Conservation (phyloP, 345 rosid species). For the Bruguiera sexangula region DNA sequence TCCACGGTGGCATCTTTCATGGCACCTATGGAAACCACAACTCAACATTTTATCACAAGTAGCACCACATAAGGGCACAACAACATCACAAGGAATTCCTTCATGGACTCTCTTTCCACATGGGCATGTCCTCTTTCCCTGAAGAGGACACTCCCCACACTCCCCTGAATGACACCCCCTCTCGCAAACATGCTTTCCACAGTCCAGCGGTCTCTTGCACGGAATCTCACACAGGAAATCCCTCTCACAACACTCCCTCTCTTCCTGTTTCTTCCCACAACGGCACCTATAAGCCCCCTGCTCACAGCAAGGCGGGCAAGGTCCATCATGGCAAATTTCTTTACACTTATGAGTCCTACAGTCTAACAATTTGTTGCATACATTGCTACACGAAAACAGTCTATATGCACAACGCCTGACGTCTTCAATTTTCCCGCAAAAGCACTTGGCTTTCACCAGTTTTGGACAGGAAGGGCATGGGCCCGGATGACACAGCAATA, state of each 20-base stretch:
- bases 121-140: conserved; percentile 84
- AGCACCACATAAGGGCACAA: conserved; percentile 65
- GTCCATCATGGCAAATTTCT: conserved; percentile 61
- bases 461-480: conserved; percentile 90
- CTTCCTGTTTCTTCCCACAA: conserved; percentile 58
- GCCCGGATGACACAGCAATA: conserved; percentile 84
- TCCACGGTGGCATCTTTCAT: conserved; percentile 83
- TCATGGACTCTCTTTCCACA: conserved; percentile 76
- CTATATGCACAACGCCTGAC: conserved; percentile 75
- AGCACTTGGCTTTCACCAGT: conserved; percentile 54
- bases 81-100: conserved; percentile 74
- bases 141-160: conserved; percentile 76
- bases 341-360: conserved; percentile 58
- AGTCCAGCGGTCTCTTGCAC: conserved; percentile 50
- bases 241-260: conserved; percentile 71
- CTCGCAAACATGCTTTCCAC: conserved; percentile 74
- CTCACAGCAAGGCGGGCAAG: conserved; percentile 68
- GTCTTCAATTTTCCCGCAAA: conserved; percentile 56
- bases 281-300: conserved; percentile 50
- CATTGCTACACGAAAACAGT: conserved; percentile 53
- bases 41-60: conserved; percentile 75
- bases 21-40: conserved; percentile 77
- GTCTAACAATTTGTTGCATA: conserved; percentile 45
- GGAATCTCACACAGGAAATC: conserved; percentile 66
- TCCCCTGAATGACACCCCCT: conserved; percentile 73